Base-by-base conservation (phyloP, 495 filamentous ascomycete species). In the Penicillium waksmanii region DNA sequence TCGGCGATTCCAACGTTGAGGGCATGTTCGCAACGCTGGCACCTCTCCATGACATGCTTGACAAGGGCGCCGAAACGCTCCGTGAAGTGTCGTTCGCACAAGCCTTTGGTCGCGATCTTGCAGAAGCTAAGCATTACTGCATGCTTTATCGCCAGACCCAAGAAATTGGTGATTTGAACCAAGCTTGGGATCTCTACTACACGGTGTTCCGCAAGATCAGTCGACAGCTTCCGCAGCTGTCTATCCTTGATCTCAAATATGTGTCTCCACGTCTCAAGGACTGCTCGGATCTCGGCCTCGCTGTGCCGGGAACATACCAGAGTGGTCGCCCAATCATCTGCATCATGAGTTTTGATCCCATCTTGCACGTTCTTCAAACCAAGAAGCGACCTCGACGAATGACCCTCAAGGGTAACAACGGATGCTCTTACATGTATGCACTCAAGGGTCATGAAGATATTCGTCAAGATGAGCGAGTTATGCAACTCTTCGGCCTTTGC, bases 401-500 rank as follows among this genome's bases (percentile, higher is more conserved):
- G 63, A 93, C 87, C 46, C 85, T 96, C 57, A 87, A 87, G 67
- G 95, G 93, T 35, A 95, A 88, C 65, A 96, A 97, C 66, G 95
- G 94, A 55, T 85, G 78, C 49, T 80, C 84, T 12, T 96, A 98
- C 77, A 87, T 90, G 51, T 96, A 96, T 77, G 66, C 86, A 21
- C 82, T 99, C 66, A 99, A 99, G 77, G 95, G 95, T 10, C 96
- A 98, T 65, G 95, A 99, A 77, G 95, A 99, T 79, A 97, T 97
- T 62, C 85, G 95, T 56, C 95, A 99, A 76, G 95, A 99, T 68
- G 95, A 99, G 71, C 89, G 95, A 76, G 94, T 98, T 54, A 99
- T 99, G 95, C 95, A 99, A 72, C 84, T 99, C 15, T 98, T 99
- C 65, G 95, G 95, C 42, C 82, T 99, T 6, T 90, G 91, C 71